phyloP scores from a whole-genome alignment of 1,284 basidiomycete species.

The Phylloboletellus chloephorus region DNA sequence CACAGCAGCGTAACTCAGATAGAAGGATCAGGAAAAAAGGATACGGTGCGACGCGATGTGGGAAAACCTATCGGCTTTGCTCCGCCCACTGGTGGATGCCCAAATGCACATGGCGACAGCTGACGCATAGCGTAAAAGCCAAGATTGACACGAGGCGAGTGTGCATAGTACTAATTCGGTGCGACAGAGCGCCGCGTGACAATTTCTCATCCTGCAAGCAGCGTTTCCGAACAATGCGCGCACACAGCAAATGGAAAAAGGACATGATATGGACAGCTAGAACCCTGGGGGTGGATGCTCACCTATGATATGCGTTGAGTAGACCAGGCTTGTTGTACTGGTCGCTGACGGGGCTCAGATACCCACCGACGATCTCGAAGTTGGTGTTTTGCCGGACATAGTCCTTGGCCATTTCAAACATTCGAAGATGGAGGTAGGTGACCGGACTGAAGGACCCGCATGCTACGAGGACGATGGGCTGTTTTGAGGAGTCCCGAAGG shows the following conservation, averaged over 20 bases:
- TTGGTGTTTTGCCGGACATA: slow-evolving; percentile 89
- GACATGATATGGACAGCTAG: background rate
- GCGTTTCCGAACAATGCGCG: slow-evolving; percentile 4
- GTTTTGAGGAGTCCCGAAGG: slow-evolving; percentile 60
- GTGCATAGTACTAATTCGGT: slow-evolving; percentile 12
- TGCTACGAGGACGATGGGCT: slow-evolving; percentile 71
- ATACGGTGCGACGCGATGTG: slow-evolving; percentile 12
- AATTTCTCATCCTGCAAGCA: slow-evolving; percentile 10
- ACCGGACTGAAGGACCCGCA: slow-evolving; percentile 81
- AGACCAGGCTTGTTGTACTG: slow-evolving; percentile 90
- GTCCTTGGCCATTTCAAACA: slow-evolving; percentile 99
- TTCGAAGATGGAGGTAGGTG: slow-evolving; percentile 81
- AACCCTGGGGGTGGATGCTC: slow-evolving; percentile 30
- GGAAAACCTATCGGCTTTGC: slow-evolving; percentile 8
- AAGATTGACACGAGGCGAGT: slow-evolving; percentile 17
- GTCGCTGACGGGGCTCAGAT: slow-evolving; percentile 92
- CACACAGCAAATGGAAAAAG: slow-evolving; percentile 3
- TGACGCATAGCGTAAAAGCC: slow-evolving; percentile 1
- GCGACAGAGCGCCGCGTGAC: background rate
- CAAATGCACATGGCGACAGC: slow-evolving; percentile 2
- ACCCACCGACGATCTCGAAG: slow-evolving; percentile 91
- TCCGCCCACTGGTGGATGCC: background rate
- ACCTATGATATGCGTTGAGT: slow-evolving; percentile 77
- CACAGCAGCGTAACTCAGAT: slow-evolving; percentile 11
- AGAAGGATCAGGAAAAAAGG: slow-evolving; percentile 13